Conservation (phyloP, 257 asterid genomes). For the Dorcoceras hygrometricum region DNA sequence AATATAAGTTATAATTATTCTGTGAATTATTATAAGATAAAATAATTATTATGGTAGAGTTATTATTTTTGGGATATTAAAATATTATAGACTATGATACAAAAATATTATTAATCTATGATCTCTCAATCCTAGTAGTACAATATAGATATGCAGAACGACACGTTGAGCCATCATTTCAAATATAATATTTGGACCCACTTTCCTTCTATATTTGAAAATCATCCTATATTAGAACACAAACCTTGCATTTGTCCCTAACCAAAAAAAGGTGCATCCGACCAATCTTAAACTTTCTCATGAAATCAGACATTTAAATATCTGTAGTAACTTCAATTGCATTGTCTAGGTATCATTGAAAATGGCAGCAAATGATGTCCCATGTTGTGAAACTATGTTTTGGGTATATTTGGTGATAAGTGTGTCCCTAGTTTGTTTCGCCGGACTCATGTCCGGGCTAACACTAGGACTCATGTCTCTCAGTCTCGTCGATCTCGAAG, state of each 20-base stretch:
- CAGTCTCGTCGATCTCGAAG: slow-evolving; percentile 88
- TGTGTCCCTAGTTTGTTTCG: slow-evolving; percentile 63
- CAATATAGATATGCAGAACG: no score
- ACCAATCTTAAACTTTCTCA: no score
- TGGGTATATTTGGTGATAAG: slow-evolving; percentile 68
- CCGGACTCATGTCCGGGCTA: slow-evolving; percentile 92
- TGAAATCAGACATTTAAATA: neutral
- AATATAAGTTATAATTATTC: no score
- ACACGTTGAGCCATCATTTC: neutral
- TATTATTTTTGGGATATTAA: no score
- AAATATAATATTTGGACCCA: neutral
- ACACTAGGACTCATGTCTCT: slow-evolving; percentile 93
- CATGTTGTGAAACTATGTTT: slow-evolving; percentile 84
- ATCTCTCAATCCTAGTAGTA: no score
- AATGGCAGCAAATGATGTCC: slow-evolving; percentile 96
- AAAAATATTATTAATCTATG: no score
- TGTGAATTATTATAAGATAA: no score
- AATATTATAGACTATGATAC: no score
- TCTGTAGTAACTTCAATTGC: neutral
- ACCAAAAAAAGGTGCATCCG: neutral
- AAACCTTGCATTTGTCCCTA: neutral
- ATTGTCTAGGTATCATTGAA: neutral
- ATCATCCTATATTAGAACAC: neutral
- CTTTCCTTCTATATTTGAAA: neutral
- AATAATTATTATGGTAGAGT: no score